Percentiles rank a stretch among this genome's conserved stretches.
phyloP scores from a whole-genome alignment of 2,329 filamentous ascomycete species.

The Sodiomyces alkalinus region DNA sequence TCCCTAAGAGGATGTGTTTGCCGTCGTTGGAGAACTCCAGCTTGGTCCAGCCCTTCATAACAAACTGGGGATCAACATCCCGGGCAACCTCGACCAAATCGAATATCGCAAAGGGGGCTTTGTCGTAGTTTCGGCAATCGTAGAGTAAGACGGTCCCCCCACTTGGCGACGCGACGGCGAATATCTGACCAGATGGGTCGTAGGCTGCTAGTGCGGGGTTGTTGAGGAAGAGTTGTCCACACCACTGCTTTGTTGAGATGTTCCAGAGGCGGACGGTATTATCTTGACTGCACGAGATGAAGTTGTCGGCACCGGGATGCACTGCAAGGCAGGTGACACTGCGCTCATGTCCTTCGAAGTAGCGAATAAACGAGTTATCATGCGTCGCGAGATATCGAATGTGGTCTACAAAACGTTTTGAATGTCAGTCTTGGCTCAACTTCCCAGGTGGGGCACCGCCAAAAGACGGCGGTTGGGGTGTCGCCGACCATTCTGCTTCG shows the following conservation, averaged over 20 bases:
- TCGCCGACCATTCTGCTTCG: conserved; percentile 67
- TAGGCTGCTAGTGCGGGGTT: conserved; percentile 74
- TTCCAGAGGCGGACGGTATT: conserved; percentile 90
- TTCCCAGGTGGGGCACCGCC: background rate
- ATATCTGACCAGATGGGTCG: conserved; percentile 83
- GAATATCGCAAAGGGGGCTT: conserved; percentile 74
- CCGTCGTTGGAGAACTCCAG: conserved; percentile 96
- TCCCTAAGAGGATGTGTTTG: conserved; percentile 71
- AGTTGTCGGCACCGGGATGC: conserved; percentile 76
- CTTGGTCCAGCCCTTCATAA: conserved; percentile 65
- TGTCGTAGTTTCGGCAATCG: conserved; percentile 87
- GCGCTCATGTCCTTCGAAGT: conserved; percentile 82
- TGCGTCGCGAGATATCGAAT: conserved; percentile 81
- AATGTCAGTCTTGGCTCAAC: background rate
- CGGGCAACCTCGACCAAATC: conserved; percentile 51
- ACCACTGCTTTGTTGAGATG: conserved; percentile 61
- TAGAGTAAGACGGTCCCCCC: conserved; percentile 76
- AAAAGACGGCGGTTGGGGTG: background rate
- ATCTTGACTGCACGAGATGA: conserved; percentile 82
- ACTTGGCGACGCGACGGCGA: conserved; percentile 72
- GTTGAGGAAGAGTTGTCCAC: conserved; percentile 66
- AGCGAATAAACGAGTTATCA: conserved; percentile 91
- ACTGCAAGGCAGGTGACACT: conserved; percentile 72
- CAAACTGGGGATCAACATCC: conserved; percentile 37
- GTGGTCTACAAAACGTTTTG: conserved; percentile 5